Evolutionary conservation across 768 basidiomycete genomes (phyloP).

Genomic region (Mycena vulgaris): DNA sequence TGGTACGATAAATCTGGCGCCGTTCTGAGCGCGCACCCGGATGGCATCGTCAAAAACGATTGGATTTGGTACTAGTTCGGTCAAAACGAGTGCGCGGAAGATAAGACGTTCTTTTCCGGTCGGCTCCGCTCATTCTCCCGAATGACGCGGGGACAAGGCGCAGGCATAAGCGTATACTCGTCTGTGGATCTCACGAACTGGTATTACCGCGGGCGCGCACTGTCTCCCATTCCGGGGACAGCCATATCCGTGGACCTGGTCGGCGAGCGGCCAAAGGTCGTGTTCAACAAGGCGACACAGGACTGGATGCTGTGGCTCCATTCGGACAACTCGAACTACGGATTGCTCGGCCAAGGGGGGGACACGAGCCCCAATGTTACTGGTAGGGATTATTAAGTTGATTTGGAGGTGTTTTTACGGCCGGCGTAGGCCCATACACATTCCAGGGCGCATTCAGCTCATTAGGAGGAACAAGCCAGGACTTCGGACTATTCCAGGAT

Average conservation of each 20-base stretch:
- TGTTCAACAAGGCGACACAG: conserved; percentile 42
- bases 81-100: conserved; percentile 45
- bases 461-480: conserved; percentile 42
- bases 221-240: too few species aligned
- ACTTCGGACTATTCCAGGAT: conserved; percentile 46
- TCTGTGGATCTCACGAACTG: conserved; percentile 47
- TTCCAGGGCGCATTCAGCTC: conserved; percentile 41
- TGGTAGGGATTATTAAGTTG: conserved; percentile 33
- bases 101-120: conserved; percentile 47
- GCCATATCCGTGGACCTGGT: conserved; percentile 43
- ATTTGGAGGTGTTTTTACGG: too few species aligned
- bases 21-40: conserved; percentile 45
- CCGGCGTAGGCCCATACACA: conserved; percentile 41
- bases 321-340: conserved; percentile 48
- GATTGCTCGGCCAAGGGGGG: conserved; percentile 44
- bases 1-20: too few species aligned
- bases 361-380: conserved; percentile 47
- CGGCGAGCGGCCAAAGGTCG: conserved; percentile 45
- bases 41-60: conserved; percentile 44
- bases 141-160: neutral
- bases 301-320: conserved; percentile 51
- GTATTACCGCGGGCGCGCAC: too few species aligned
- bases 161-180: conserved; percentile 45
- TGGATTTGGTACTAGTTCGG: conserved; percentile 50
- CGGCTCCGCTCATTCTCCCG: conserved; percentile 3